Evolutionary conservation across 306 rosid genomes (phyloP).

Genomic region (Dalbergia oliveri): DNA sequence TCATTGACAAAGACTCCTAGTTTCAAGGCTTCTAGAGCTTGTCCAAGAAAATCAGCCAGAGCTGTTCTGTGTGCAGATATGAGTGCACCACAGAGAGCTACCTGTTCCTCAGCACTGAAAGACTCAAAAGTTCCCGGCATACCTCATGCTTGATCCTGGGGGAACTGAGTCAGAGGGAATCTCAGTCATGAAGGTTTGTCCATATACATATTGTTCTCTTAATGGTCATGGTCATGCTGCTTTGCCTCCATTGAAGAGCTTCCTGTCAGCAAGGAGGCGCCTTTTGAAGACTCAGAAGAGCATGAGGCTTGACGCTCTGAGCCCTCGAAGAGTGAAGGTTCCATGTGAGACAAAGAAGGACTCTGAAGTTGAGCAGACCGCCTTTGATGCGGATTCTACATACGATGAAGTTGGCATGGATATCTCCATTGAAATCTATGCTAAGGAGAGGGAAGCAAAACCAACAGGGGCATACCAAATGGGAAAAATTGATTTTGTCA

Average conservation of each 20-base stretch:
- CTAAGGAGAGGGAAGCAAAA: conserved; percentile 43
- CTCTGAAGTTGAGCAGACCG: background rate
- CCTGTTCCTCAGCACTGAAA: conserved; percentile 92
- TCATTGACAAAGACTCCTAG: conserved; percentile 77
- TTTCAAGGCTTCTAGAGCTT: conserved; percentile 70
- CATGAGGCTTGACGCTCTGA: conserved; percentile 36
- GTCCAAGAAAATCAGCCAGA: conserved; percentile 61
- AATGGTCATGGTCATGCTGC: conserved; percentile 82
- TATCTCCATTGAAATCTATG: conserved; percentile 71
- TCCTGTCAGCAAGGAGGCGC: conserved; percentile 77
- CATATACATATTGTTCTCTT: conserved; percentile 88
- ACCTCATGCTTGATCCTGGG: conserved; percentile 70
- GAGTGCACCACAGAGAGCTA: conserved; percentile 63
- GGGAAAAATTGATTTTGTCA: background rate
- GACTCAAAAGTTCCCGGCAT: conserved; percentile 79
- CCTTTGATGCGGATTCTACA: conserved; percentile 35
- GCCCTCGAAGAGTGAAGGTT: background rate
- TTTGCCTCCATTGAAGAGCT: conserved; percentile 81
- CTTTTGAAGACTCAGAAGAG: conserved; percentile 71
- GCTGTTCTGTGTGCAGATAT: conserved; percentile 61
- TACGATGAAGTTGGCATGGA: conserved; percentile 50
- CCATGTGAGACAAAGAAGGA: background rate
- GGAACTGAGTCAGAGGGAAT: conserved; percentile 86
- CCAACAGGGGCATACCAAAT: conserved; percentile 30
- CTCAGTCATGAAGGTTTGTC: conserved; percentile 83